Conservation (phyloP, 163 green algal genomes). For the Chloromonas sp. region DNA sequence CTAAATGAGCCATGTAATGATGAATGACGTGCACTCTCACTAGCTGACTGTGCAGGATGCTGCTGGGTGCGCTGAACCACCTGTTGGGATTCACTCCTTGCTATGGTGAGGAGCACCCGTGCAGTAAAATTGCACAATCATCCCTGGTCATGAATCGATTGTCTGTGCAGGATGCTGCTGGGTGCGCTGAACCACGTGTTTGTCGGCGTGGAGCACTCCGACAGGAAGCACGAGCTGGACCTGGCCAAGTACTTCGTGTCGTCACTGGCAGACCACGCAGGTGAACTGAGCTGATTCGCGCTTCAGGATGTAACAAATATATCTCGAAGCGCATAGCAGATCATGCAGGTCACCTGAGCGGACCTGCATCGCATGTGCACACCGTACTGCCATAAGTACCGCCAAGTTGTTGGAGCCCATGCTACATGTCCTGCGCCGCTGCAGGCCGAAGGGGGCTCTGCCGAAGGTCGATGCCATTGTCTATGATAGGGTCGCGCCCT, state of each 20-base stretch:
- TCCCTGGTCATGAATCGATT: neutral
- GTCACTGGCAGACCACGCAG: neutral
- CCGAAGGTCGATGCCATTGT: too few relatives aligned
- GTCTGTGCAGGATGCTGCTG: constrained; percentile 15
- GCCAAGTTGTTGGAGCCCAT: too few relatives aligned
- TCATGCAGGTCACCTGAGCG: neutral
- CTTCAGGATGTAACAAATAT: neutral
- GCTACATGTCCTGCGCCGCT: neutral
- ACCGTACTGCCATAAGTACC: too few relatives aligned
- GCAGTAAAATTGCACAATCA: too few relatives aligned
- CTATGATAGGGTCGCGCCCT: too few relatives aligned
- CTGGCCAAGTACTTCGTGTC: neutral
- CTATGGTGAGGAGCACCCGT: too few relatives aligned
- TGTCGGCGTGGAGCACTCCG: constrained; percentile 5
- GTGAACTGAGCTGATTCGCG: neutral
- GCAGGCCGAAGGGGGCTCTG: neutral
- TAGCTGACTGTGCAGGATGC: constrained; percentile 6
- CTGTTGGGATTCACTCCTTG: neutral
- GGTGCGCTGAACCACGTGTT: constrained; percentile 14
- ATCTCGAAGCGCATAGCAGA: neutral
- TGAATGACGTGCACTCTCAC: too few relatives aligned
- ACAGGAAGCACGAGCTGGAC: neutral
- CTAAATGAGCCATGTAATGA: too few relatives aligned
- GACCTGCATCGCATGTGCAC: neutral
- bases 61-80: constrained; percentile 13